A percentile compares a stretch with the other conserved stretches of the same genome.
These are phyloP conservation scores for Sporisorium graminicola DNA, from an alignment of 1,284 basidiomycete species.

Conservation along the genomic window DNA sequence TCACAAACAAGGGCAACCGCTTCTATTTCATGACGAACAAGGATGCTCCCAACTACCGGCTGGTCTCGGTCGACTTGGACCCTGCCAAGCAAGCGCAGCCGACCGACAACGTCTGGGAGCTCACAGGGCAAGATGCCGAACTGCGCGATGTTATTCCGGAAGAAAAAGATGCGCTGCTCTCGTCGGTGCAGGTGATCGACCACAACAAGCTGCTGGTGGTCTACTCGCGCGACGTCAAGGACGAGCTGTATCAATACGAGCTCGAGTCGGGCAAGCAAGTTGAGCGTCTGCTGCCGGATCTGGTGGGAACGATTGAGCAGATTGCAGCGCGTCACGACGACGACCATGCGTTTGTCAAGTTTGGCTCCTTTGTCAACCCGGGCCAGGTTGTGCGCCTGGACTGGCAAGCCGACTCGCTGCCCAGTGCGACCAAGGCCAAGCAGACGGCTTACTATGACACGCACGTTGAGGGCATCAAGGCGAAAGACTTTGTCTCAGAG, in stretches of 20 bases:
- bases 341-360: slow-evolving; percentile 78
- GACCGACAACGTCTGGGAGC: slow-evolving; percentile 55
- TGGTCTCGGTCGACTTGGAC: slow-evolving; percentile 58
- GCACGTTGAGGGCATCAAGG: slow-evolving; percentile 77
- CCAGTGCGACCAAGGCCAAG: slow-evolving; percentile 24
- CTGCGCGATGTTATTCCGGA: slow-evolving; percentile 80
- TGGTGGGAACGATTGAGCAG: slow-evolving; percentile 79
- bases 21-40: slow-evolving; percentile 68
- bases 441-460: slow-evolving; percentile 75
- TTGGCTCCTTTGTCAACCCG: slow-evolving; percentile 81
- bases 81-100: slow-evolving; percentile 31
- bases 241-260: slow-evolving; percentile 82
- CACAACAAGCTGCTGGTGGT: slow-evolving; percentile 76
- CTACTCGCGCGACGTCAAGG: slow-evolving; percentile 84
- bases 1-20: slow-evolving; percentile 61
- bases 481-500: slow-evolving; percentile 79
- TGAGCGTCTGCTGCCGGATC: slow-evolving; percentile 75
- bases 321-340: slow-evolving; percentile 75
- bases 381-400: slow-evolving; percentile 73
- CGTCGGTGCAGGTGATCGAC: slow-evolving; percentile 74
- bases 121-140: slow-evolving; percentile 47
- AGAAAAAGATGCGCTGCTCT: slow-evolving; percentile 76
- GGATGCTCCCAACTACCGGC: slow-evolving; percentile 63
- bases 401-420: slow-evolving; percentile 64
- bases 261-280: slow-evolving; percentile 75